A percentile compares a stretch with the other conserved stretches of the same genome.
phyloP scores from a whole-genome alignment of 2,329 filamentous ascomycete species.

The Fusarium sp. region DNA sequence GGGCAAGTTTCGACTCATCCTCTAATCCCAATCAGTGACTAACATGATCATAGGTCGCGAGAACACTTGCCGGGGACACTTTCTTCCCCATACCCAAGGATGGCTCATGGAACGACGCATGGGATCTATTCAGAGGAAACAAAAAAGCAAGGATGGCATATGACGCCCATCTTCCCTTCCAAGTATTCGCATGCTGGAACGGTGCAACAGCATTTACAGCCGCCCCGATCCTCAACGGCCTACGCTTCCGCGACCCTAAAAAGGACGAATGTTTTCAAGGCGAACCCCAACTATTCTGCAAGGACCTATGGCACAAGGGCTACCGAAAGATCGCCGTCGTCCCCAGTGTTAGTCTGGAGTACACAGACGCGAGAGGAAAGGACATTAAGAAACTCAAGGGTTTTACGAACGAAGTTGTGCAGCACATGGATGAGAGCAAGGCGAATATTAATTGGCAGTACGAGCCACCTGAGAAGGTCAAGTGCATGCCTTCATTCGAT shows the following conservation, averaged over 20 bases:
- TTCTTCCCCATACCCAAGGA: conserved; percentile 67
- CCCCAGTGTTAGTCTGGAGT: conserved; percentile 66
- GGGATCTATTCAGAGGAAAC: conserved; percentile 66
- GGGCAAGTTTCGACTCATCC: conserved; percentile 34
- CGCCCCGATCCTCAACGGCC: conserved; percentile 57
- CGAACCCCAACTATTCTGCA: conserved; percentile 67
- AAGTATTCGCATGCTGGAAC: conserved; percentile 72
- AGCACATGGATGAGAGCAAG: conserved; percentile 44
- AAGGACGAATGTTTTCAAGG: conserved; percentile 63
- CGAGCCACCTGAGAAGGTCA: conserved; percentile 59
- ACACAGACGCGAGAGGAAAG: conserved; percentile 58
- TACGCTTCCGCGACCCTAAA: conserved; percentile 58
- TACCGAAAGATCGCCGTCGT: conserved; percentile 66
- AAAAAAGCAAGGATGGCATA: conserved; percentile 52
- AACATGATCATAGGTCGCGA: conserved; percentile 54
- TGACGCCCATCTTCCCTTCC: conserved; percentile 59
- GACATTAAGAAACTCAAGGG: conserved; percentile 65
- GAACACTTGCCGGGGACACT: conserved; percentile 63
- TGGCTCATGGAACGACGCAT: conserved; percentile 61
- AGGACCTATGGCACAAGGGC: conserved; percentile 65
- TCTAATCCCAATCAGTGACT: not conserved
- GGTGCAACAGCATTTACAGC: conserved; percentile 64
- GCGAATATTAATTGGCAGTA: conserved; percentile 57
- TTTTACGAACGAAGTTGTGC: conserved; percentile 55
- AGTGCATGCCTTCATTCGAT: conserved; percentile 59